Evolutionary conservation across 805 yeast species (phyloP).

Genomic region (Cyberlindnera lachancei): DNA sequence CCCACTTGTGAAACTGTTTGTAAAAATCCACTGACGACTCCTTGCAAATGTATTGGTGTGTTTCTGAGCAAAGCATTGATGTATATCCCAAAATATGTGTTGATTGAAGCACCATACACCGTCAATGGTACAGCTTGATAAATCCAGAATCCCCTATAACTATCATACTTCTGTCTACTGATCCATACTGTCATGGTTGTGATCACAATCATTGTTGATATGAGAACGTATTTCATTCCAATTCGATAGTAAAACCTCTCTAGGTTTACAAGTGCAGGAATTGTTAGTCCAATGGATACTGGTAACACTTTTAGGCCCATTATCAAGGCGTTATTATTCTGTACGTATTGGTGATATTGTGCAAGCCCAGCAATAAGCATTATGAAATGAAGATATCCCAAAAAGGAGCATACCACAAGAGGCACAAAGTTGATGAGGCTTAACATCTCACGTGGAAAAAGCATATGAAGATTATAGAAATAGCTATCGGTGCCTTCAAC

Average conservation of each 20-base stretch:
- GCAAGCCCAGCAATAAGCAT: slow-evolving; percentile 16
- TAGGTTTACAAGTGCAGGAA: slow-evolving; percentile 23
- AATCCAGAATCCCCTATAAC: slow-evolving; percentile 23
- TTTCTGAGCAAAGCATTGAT: slow-evolving; percentile 24
- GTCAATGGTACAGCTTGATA: slow-evolving; percentile 21
- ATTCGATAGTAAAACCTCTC: slow-evolving; percentile 13
- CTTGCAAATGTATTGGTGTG: slow-evolving; percentile 33
- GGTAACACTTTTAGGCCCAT: slow-evolving; percentile 32
- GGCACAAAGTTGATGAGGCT: slow-evolving; percentile 22
- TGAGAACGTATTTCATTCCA: slow-evolving; percentile 17
- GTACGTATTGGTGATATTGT: slow-evolving; percentile 23
- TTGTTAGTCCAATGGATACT: slow-evolving; percentile 23
- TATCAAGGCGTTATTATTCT: slow-evolving; percentile 25
- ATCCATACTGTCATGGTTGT: slow-evolving; percentile 19
- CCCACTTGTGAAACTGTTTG: slow-evolving; percentile 31
- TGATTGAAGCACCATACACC: slow-evolving; percentile 22
- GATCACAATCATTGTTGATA: slow-evolving; percentile 10
- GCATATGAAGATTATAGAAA: slow-evolving; percentile 14
- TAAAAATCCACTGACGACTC: slow-evolving; percentile 31
- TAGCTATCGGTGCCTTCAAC: slow-evolving; percentile 9
- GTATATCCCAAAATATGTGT: slow-evolving; percentile 29
- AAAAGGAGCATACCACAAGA: slow-evolving; percentile 16
- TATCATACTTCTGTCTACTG: slow-evolving; percentile 1
- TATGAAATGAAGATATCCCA: slow-evolving; percentile 18
- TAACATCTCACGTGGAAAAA: slow-evolving; percentile 25